A percentile compares a stretch with the other conserved stretches of the same genome.
Evolutionary conservation across 306 rosid genomes (phyloP).

Genomic region (Sphenostylis stenocarpa): DNA sequence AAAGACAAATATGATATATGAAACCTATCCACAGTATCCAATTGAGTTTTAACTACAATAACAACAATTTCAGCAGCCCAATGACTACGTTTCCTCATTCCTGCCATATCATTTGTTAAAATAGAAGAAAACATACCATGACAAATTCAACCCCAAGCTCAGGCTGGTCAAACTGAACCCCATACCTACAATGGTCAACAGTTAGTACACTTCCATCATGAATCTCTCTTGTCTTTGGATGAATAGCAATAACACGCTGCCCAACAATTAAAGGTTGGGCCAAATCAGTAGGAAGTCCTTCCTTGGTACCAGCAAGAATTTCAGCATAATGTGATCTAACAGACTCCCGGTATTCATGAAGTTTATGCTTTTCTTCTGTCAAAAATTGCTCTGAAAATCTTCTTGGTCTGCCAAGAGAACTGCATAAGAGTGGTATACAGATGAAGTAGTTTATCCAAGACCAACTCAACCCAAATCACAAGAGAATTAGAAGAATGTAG

Average conservation of each 20-base stretch:
- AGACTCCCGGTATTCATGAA: constrained; percentile 81
- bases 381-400: constrained; percentile 85
- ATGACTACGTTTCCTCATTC: background rate
- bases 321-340: constrained; percentile 91
- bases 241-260: constrained; percentile 78
- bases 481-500: constrained; percentile 9
- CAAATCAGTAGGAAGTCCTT: constrained; percentile 90
- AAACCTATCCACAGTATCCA: no score
- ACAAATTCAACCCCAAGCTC: constrained; percentile 85
- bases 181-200: constrained; percentile 63
- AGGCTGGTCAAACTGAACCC: constrained; percentile 81
- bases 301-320: constrained; percentile 75
- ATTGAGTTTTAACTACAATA: background rate
- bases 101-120: background rate
- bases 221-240: constrained; percentile 77
- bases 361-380: constrained; percentile 83
- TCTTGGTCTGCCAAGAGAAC: constrained; percentile 94
- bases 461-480: constrained; percentile 24
- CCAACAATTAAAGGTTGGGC: constrained; percentile 84
- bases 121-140: constrained; percentile 59
- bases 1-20: background rate
- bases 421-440: constrained; percentile 48
- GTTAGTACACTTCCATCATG: constrained; percentile 82
- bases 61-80: background rate
- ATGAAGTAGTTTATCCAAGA: constrained; percentile 21